Base-by-base conservation (phyloP, 2,329 filamentous ascomycete species). In the Colletotrichum sp. region DNA sequence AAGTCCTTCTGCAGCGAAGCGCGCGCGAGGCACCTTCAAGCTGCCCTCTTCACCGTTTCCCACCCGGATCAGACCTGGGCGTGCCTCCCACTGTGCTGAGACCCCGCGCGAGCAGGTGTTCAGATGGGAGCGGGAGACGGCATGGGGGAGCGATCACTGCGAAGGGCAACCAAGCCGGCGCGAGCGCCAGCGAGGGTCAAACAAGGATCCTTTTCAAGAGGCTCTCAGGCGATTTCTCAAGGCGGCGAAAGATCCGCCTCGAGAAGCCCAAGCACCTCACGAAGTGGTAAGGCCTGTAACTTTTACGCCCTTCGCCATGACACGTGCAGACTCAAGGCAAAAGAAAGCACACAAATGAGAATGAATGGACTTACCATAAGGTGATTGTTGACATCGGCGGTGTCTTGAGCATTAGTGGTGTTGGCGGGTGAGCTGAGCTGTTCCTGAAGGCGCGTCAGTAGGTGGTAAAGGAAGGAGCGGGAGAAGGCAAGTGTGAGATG, bases 1-100 rank as follows among this genome's bases (percentile, higher is more conserved):
- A 32, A 32, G 60, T 63, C 60, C 60, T 63, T 63, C 60, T 63
- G 60, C 60, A 63, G 32, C n/a, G n/a, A n/a, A 63, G 60, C 44
- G 28, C 18, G 3, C 22, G 24, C 28, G 28, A 36, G 30, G 5
- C 10, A 10, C 60, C 28, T 22, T 28, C 57, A 26, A 32, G 26
- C 28, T 36, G 30, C 60, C 18, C n/a, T 63, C 60, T 36, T 28
- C 28, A 30, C 60, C 60, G 60, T 28, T 36, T 63, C 26, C 59
- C 13, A 63, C 9, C 60, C 60, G 60, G 30, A 28, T 32, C 60
- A 34, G 60, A 63, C 60, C 60, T 63, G 60, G 30, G 60, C 60
- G 60, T 34, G 60, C 12, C 16, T 30, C 60, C 28, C 60, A 52
- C 44, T 60, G 28, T 26, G 52, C 22, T 57, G 52, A 22, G 24